Evolutionary conservation across 345 rosid species (phyloP).

Genomic region (Populus euphratica): DNA sequence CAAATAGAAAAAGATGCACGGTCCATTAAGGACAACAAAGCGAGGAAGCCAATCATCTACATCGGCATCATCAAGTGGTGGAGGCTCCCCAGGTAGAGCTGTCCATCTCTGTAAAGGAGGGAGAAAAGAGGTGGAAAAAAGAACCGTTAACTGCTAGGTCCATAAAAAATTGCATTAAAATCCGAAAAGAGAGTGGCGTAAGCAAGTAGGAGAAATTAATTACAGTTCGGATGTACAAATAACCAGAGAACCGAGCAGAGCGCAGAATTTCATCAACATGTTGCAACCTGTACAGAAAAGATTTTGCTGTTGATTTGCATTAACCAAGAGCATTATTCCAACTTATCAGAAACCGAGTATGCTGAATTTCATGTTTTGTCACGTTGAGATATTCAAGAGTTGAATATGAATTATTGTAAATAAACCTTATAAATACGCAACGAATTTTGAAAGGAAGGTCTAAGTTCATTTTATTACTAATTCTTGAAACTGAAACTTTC

Average conservation of each 20-base stretch:
- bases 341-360: background rate
- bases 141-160: background rate
- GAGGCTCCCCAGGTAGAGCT: constrained; percentile 93
- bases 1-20: constrained; percentile 78
- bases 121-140: background rate
- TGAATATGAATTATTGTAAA: background rate
- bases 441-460: too few relatives aligned
- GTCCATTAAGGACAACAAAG: constrained; percentile 86
- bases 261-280: constrained; percentile 86
- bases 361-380: background rate
- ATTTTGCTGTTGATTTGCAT: background rate
- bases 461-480: too few relatives aligned
- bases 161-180: constrained; percentile 14
- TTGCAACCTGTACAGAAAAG: constrained; percentile 57
- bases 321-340: background rate
- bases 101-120: constrained; percentile 74
- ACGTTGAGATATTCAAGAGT: background rate
- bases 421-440: too few relatives aligned
- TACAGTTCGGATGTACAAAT: constrained; percentile 81
- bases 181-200: background rate
- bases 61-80: constrained; percentile 81
- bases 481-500: too few relatives aligned
- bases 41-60: constrained; percentile 99
- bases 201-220: constrained; percentile 9
- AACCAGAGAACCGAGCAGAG: constrained; percentile 84